Percentiles rank a stretch among this genome's conserved stretches.
phyloP scores from a whole-genome alignment of 495 filamentous ascomycete species.

The Tricharina praecox region DNA sequence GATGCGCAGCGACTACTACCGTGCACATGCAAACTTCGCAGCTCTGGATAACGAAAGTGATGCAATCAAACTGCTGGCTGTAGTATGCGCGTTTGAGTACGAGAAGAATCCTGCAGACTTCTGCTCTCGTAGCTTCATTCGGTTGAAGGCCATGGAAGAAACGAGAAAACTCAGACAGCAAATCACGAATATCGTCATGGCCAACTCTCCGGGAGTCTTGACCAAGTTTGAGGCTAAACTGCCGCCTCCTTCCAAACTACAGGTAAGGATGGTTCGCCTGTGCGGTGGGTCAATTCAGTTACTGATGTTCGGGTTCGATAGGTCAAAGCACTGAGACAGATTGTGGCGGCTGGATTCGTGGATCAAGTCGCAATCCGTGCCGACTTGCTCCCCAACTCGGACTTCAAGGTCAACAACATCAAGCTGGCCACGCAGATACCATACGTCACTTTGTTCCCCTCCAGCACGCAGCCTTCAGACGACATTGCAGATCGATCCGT shows the following conservation, averaged over 20 bases:
- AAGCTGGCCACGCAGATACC: constrained; percentile 73
- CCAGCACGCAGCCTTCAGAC: constrained; percentile 19
- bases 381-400: constrained; percentile 59
- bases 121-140: constrained; percentile 67
- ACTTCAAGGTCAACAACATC: constrained; percentile 51
- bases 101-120: constrained; percentile 49
- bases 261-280: constrained; percentile 23
- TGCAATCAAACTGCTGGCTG: constrained; percentile 75
- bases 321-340: constrained; percentile 69
- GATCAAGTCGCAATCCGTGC: constrained; percentile 91
- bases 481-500: constrained; percentile 39
- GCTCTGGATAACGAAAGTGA: constrained; percentile 69
- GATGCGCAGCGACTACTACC: constrained; percentile 51
- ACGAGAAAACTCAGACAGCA: constrained; percentile 66
- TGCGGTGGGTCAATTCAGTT: neutral
- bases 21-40: constrained; percentile 60
- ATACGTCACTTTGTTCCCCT: constrained; percentile 71
- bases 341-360: constrained; percentile 81
- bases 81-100: constrained; percentile 67
- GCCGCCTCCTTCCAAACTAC: constrained; percentile 49
- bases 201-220: constrained; percentile 53
- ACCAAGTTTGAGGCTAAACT: constrained; percentile 44
- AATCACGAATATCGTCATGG: constrained; percentile 59
- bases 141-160: constrained; percentile 71
- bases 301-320: neutral